Base-by-base conservation (phyloP, 805 yeast genomes). In the Ogataea polymorpha region DNA sequence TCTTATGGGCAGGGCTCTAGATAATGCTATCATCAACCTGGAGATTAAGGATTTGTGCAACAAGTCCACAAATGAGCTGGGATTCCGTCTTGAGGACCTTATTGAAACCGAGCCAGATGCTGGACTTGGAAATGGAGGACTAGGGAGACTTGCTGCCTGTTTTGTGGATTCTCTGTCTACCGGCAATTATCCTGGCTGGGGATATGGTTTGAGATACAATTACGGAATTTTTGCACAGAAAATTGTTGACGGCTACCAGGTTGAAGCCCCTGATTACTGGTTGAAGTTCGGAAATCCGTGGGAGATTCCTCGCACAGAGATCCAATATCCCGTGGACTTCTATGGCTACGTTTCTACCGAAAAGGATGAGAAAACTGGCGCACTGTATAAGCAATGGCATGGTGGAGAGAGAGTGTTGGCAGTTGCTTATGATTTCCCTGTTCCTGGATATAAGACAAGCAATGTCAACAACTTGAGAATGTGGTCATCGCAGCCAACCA, bases 221-320 rank as follows among this genome's bases (percentile, higher is more conserved):
- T 89, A 90, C 60, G 97, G 97, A 62, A 89, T 89, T 54, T 89
- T 89, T 66, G 78, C 88, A 51, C 97, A 89, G 67, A 80, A 80
- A 62, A 87, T 89, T 57, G 75, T 87, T 53, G 86, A 90, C 58
- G 97, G 96, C 9, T 86, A 86, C 66, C 97, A 89, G 67, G 95
- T 90, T 27, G 97, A 89, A 66, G 74, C 87, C 24, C 97, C 97
- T 10, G 97, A 89, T 62, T 86, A 89, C 63, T 89, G 97, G 97
- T 74, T 89, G 51, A 83, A 83, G 53, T 83, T 75, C 61, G 79
- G 88, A 49, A 86, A 88, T 57, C 96, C 97, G 14, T 89, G 97
- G 97, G 96, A 89, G 63, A 82, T 90, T 49, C 84, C 85, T 51
- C 75, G 97, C 56, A 67, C 73, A 45, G 97, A 89, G 63, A 86